These are phyloP conservation scores for Aureobasidium vineae DNA, from an alignment of 2,329 filamentous ascomycete species.

Conservation along the genomic window DNA sequence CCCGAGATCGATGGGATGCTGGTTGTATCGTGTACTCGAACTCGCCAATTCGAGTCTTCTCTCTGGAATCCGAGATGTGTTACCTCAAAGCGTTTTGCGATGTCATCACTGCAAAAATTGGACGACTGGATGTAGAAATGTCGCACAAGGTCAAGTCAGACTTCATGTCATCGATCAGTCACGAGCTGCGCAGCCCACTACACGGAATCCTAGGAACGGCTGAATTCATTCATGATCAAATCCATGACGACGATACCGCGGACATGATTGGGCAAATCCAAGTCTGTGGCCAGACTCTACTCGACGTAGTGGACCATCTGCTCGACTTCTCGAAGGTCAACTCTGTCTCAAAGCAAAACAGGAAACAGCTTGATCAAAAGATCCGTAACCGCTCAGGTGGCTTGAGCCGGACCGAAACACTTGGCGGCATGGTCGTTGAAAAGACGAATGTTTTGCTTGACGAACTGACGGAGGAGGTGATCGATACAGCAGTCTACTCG, in stretches of 20 bases:
- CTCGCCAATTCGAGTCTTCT: slow-evolving; percentile 45
- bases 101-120: slow-evolving; percentile 45
- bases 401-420: slow-evolving; percentile 3
- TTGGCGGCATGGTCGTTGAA: slow-evolving; percentile 21
- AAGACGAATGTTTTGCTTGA: slow-evolving; percentile 15
- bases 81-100: slow-evolving; percentile 46
- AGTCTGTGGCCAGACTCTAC: slow-evolving; percentile 48
- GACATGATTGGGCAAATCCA: slow-evolving; percentile 44
- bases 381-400: slow-evolving; percentile 2
- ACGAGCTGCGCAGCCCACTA: slow-evolving; percentile 51
- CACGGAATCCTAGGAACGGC: slow-evolving; percentile 51
- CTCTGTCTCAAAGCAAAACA: slow-evolving; percentile 9
- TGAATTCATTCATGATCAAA: slow-evolving; percentile 48
- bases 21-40: slow-evolving; percentile 51
- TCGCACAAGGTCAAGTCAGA: slow-evolving; percentile 52
- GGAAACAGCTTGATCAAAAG: slow-evolving; percentile 1
- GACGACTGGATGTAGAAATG: slow-evolving; percentile 41
- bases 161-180: slow-evolving; percentile 53
- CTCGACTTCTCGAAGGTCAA: slow-evolving; percentile 45
- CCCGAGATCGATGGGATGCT: slow-evolving; percentile 41
- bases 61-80: slow-evolving; percentile 44
- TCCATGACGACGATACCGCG: slow-evolving; percentile 42
- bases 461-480: slow-evolving; percentile 11
- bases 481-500: slow-evolving; percentile 19
- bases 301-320: slow-evolving; percentile 43